Conservation (phyloP, 345 rosid species). For the Populus euphratica region DNA sequence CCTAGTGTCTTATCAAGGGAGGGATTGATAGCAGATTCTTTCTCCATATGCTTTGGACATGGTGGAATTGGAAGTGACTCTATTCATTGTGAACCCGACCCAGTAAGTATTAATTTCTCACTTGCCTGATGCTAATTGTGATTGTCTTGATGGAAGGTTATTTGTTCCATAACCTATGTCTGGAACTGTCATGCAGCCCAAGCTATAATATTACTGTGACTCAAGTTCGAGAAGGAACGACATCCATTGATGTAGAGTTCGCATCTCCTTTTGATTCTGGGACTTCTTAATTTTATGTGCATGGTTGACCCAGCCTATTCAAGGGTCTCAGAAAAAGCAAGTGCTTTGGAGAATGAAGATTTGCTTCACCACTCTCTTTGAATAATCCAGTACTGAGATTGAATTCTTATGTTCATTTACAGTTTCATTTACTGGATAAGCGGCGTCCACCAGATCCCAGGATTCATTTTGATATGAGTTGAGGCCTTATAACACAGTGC, state of each 20-base stretch:
- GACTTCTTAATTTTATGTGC: slow-evolving; percentile 71
- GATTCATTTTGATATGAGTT: slow-evolving; percentile 85
- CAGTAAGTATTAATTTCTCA: slow-evolving; percentile 70
- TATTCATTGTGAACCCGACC: slow-evolving; percentile 65
- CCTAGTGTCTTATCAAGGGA: slow-evolving; percentile 77
- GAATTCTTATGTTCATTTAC: slow-evolving; percentile 22
- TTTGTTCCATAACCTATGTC: slow-evolving; percentile 7
- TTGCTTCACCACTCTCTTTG: not conserved
- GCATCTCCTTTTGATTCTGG: slow-evolving; percentile 77
- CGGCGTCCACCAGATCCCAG: slow-evolving; percentile 55
- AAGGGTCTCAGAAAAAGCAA: slow-evolving; percentile 52
- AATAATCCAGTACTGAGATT: not conserved
- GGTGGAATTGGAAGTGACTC: slow-evolving; percentile 84
- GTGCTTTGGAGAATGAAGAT: slow-evolving; percentile 23
- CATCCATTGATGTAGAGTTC: slow-evolving; percentile 44
- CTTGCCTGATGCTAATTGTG: slow-evolving; percentile 20
- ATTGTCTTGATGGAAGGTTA: not conserved
- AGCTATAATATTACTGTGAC: slow-evolving; percentile 61
- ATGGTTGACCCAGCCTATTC: slow-evolving; percentile 58
- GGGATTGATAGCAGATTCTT: slow-evolving; percentile 67
- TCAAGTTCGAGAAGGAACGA: slow-evolving; percentile 61
- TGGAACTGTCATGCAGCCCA: slow-evolving; percentile 50
- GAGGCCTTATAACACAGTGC: not conserved
- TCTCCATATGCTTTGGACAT: slow-evolving; percentile 85
- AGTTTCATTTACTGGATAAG: slow-evolving; percentile 80